Conservation (phyloP, 2,329 filamentous ascomycete species). For the Fusarium sp. region DNA sequence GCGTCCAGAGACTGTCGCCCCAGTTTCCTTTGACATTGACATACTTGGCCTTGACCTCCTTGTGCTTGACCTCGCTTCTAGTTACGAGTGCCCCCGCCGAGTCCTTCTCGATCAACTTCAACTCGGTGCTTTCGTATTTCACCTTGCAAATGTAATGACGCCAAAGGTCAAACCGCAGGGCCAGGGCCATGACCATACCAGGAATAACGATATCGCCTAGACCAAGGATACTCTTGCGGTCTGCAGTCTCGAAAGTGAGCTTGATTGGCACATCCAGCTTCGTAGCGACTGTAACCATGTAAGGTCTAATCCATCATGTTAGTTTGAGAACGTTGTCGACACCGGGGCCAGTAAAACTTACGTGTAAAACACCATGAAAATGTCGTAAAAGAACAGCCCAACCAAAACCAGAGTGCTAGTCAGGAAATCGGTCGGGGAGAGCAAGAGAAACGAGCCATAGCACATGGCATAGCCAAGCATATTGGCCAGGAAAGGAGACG, state of each 20-base stretch:
- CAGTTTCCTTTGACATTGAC: constrained; percentile 76
- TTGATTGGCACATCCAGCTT: constrained; percentile 94
- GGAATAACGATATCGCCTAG: constrained; percentile 95
- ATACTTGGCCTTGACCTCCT: constrained; percentile 64
- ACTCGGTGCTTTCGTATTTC: constrained; percentile 55
- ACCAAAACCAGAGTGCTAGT: constrained; percentile 83
- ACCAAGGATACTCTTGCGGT: constrained; percentile 84
- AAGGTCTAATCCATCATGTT: constrained; percentile 63
- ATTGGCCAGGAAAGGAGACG: constrained; percentile 76
- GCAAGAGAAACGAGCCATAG: constrained; percentile 82
- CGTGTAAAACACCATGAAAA: constrained; percentile 91
- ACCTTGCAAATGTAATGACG: constrained; percentile 81
- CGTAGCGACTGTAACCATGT: constrained; percentile 90
- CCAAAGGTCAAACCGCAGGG: constrained; percentile 91
- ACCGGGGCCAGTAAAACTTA: constrained; percentile 54
- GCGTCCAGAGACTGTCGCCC: constrained; percentile 87
- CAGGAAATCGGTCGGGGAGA: constrained; percentile 89
- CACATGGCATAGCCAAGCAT: constrained; percentile 88
- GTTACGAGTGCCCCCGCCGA: constrained; percentile 48
- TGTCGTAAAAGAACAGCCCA: constrained; percentile 93
- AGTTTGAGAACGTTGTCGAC: constrained; percentile 11
- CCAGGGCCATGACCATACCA: constrained; percentile 88
- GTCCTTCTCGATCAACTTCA: constrained; percentile 51
- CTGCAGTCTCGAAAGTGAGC: constrained; percentile 78
- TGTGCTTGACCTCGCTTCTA: constrained; percentile 55